phyloP scores from a whole-genome alignment of 1,284 basidiomycete genomes.

The Polyporus tsugae region DNA sequence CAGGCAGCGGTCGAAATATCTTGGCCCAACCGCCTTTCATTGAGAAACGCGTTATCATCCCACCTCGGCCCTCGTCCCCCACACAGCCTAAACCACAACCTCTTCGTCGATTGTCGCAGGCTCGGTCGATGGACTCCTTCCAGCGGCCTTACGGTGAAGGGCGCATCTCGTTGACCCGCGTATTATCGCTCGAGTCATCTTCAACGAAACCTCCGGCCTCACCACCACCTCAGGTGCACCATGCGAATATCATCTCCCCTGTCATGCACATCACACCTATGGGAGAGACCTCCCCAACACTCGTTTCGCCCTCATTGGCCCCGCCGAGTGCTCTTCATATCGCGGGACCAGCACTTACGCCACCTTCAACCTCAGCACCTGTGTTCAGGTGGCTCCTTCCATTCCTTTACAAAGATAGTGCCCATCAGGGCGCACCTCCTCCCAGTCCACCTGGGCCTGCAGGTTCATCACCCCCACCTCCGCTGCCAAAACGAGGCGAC shows the following conservation, averaged over 20 bases:
- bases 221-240: slow-evolving; percentile 15
- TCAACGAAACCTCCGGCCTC: slow-evolving; percentile 13
- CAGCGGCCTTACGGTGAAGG: slow-evolving; percentile 17
- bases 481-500: slow-evolving; percentile 60
- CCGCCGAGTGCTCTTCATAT: slow-evolving; percentile 18
- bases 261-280: slow-evolving; percentile 21
- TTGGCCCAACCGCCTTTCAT: background rate
- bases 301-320: slow-evolving; percentile 1
- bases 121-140: slow-evolving; percentile 28
- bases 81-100: slow-evolving; percentile 7
- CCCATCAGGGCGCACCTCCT: slow-evolving; percentile 24
- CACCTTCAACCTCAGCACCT: slow-evolving; percentile 44
- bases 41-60: slow-evolving; percentile 14
- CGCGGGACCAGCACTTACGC: slow-evolving; percentile 28
- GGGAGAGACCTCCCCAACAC: slow-evolving; percentile 11
- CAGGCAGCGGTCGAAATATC: background rate
- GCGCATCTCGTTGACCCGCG: slow-evolving; percentile 17
- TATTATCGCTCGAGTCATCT: slow-evolving; percentile 22
- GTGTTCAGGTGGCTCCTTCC: slow-evolving; percentile 67
- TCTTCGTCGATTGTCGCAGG: slow-evolving; percentile 16
- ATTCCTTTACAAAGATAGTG: slow-evolving; percentile 48
- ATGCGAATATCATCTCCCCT: slow-evolving; percentile 29
- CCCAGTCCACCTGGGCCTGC: slow-evolving; percentile 35
- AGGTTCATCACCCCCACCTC: slow-evolving; percentile 35
- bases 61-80: slow-evolving; percentile 16